Conservation (phyloP, 2,329 filamentous ascomycete genomes). For the Aspergillus carbonarius region DNA sequence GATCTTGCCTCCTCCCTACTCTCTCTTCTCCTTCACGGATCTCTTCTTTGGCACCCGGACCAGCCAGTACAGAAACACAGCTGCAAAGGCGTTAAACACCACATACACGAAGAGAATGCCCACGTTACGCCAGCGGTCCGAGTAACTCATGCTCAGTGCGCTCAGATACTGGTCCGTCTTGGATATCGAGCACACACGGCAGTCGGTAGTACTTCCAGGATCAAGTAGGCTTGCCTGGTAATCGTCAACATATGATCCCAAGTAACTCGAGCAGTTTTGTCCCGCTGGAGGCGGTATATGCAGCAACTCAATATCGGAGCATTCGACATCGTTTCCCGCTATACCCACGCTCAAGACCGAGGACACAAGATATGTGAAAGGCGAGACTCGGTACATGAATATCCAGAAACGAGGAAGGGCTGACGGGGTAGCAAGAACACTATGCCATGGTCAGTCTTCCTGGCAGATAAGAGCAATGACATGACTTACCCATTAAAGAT, state of each 20-base stretch:
- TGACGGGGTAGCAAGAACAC: constrained; percentile 60
- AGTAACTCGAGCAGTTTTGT: constrained; percentile 64
- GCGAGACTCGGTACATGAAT: constrained; percentile 71
- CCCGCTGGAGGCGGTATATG: constrained; percentile 53
- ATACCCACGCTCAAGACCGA: constrained; percentile 40
- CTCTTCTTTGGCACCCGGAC: constrained; percentile 52
- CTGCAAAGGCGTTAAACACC: constrained; percentile 52
- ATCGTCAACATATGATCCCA: constrained; percentile 55
- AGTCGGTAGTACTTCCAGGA: constrained; percentile 56
- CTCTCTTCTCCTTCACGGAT: constrained; percentile 43
- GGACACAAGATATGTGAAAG: constrained; percentile 62
- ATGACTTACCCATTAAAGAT: constrained; percentile 52
- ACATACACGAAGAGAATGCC: constrained; percentile 56
- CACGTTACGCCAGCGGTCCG: constrained; percentile 54
- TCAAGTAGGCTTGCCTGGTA: constrained; percentile 63
- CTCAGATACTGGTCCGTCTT: constrained; percentile 55
- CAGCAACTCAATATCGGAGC: constrained; percentile 36
- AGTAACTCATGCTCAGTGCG: constrained; percentile 44
- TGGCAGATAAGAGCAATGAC: neutral
- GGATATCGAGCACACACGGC: constrained; percentile 50
- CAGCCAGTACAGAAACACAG: constrained; percentile 55
- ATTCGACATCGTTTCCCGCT: constrained; percentile 29
- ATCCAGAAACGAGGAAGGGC: constrained; percentile 71
- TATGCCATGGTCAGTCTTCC: constrained; percentile 12
- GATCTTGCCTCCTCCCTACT: constrained; percentile 8